Evolutionary conservation across 2,329 filamentous ascomycete genomes (phyloP).

Genomic region (Calycina herbarum): DNA sequence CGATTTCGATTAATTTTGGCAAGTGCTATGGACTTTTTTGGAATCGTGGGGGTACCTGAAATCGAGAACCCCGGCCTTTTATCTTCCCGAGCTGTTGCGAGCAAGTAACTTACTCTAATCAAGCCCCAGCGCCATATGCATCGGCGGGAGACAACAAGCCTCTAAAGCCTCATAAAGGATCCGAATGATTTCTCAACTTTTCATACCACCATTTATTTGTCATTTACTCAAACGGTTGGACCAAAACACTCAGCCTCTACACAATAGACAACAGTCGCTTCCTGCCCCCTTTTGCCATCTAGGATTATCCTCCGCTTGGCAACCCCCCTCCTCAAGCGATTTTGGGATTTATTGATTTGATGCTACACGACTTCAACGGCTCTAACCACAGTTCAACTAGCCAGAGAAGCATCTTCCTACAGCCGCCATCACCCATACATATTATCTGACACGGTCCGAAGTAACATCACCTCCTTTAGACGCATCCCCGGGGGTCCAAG

Average conservation of each 20-base stretch:
- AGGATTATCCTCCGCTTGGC: not conserved
- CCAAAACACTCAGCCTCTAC: not conserved
- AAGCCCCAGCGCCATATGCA: not conserved
- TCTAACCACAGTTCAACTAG: not conserved
- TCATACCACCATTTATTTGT: not conserved
- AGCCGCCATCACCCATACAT: not conserved
- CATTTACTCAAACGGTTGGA: not conserved
- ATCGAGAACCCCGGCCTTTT: not conserved
- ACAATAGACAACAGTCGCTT: not conserved
- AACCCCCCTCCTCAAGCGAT: not conserved
- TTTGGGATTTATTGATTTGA: not conserved
- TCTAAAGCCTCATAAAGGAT: not conserved
- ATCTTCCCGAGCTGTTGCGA: not conserved
- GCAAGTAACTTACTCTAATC: not conserved
- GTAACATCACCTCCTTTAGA: not conserved
- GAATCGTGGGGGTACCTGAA: not conserved
- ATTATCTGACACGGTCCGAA: not conserved
- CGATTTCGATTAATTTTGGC: not conserved
- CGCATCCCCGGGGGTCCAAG: not conserved
- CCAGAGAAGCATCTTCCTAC: slow-evolving; percentile 1
- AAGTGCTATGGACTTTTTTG: not conserved
- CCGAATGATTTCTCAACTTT: not conserved
- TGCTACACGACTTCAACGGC: slow-evolving; percentile 2
- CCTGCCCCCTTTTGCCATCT: not conserved
- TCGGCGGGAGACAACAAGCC: not conserved